Evolutionary conservation across 768 basidiomycete species (phyloP), one percentile per base, ranked within the genome.

Genomic region (Tylopilus felleus): DNA sequence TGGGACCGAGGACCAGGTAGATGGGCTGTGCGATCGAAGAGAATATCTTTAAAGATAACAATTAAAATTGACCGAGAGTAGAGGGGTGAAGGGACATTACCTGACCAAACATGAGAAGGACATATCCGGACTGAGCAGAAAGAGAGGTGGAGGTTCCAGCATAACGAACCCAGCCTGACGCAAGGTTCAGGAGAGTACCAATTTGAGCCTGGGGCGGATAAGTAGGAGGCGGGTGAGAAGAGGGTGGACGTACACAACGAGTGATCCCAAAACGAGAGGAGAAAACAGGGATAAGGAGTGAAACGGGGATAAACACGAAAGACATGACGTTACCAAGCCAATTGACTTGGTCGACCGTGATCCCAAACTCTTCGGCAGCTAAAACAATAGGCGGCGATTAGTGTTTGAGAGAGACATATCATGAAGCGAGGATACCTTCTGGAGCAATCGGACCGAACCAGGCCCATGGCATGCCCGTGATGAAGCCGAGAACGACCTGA

Each of bases 401-500:
- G 6, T 10, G 17, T n/a, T 27, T 12, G 19, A 16, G 17, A 17
- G 4, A 51, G 21, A 8, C 3, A 28, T 1, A 4, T 2, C 1
- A n/a, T 21, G 9, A 16, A 28, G 56, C 75, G n/a, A n/a, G n/a
- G n/a, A n/a, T 45, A 90, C 90, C 75, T 60, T 84, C 67, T 39
- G 82, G 83, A 0, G 90, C 75, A 50, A 94, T 92, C 4, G 91
- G 88, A 4, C 90, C 90, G 62, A 93, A 93, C 90, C 90, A 93
- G 4, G 86, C 79, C 80, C 83, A 84, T 8, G 78, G 71, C 84
- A 88, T 82, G 7, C 80, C 88, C 2, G 78, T 73, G 12, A 83
- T 77, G 38, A 85, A 65, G 50, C 83, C 86, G 29, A 92, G 70
- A 28, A 86, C 28, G 10, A 86, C 74, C 88, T 89, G 47, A 3